A percentile compares a stretch with the other conserved stretches of the same genome.
Evolutionary conservation across 148 eudicot genomes (phyloP).

Genomic region (Nyssa sinensis): DNA sequence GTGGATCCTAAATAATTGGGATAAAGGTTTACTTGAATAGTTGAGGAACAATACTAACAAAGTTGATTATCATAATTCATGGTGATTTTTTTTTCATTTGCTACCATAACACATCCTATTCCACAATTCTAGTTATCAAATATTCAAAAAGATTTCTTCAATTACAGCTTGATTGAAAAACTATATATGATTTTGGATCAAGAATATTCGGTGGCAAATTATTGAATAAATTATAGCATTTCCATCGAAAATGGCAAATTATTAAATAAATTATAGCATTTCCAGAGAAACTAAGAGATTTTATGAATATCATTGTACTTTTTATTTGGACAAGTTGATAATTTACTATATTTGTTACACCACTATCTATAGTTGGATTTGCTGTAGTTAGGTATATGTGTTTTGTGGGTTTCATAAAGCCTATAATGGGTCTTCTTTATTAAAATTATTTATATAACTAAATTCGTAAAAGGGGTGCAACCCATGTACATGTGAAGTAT

Average conservation of each 20-base stretch:
- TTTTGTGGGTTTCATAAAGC: not conserved
- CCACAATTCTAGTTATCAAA: not conserved
- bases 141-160: not conserved
- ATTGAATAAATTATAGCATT: not conserved
- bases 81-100: constrained; percentile 3
- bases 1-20: no score
- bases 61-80: not conserved
- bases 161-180: not conserved
- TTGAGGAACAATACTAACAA: no score
- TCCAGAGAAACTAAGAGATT: not conserved
- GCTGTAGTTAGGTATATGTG: not conserved
- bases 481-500: no score
- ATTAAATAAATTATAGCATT: not conserved
- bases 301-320: not conserved
- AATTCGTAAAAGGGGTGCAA: no score
- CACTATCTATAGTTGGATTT: not conserved
- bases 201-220: not conserved
- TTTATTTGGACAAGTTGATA: not conserved
- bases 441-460: no score
- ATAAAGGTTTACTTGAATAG: no score
- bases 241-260: not conserved
- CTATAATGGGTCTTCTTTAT: not conserved
- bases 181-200: not conserved
- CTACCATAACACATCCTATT: not conserved
- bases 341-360: not conserved